phyloP scores from a whole-genome alignment of 2,329 filamentous ascomycete genomes.

The Gnomoniopsis sp. region DNA sequence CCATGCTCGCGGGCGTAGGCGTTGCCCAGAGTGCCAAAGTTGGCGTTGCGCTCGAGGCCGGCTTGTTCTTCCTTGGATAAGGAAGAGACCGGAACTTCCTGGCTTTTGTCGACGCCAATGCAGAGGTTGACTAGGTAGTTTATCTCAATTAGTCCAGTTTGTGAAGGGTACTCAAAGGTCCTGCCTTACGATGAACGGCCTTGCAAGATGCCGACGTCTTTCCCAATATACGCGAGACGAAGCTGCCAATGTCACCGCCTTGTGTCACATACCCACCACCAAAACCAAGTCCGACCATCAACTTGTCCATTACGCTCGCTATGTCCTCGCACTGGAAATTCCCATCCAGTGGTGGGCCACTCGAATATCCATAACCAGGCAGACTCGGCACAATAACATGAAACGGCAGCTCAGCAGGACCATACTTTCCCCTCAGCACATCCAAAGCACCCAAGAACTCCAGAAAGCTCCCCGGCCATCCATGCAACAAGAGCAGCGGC shows the following conservation, averaged over 20 bases:
- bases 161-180: not conserved
- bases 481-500: constrained; percentile 49
- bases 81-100: not conserved
- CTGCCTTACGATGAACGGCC: constrained; percentile 30
- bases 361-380: constrained; percentile 49
- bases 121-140: not conserved
- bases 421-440: constrained; percentile 43
- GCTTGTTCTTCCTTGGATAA: not conserved
- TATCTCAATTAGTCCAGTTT: not conserved
- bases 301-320: constrained; percentile 43
- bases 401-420: constrained; percentile 47
- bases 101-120: not conserved
- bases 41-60: constrained; percentile 30
- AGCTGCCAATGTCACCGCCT: constrained; percentile 53
- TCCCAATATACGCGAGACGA: constrained; percentile 39
- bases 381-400: constrained; percentile 54
- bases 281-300: constrained; percentile 52
- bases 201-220: constrained; percentile 42
- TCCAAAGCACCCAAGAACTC: constrained; percentile 53
- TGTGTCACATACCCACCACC: constrained; percentile 48
- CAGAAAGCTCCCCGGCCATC: constrained; percentile 50
- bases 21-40: constrained; percentile 38
- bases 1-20: constrained; percentile 52
- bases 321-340: constrained; percentile 39
- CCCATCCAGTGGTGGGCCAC: constrained; percentile 40